Conservation (phyloP, 2,329 filamentous ascomycete genomes). For the Niveomyces coronatus region DNA sequence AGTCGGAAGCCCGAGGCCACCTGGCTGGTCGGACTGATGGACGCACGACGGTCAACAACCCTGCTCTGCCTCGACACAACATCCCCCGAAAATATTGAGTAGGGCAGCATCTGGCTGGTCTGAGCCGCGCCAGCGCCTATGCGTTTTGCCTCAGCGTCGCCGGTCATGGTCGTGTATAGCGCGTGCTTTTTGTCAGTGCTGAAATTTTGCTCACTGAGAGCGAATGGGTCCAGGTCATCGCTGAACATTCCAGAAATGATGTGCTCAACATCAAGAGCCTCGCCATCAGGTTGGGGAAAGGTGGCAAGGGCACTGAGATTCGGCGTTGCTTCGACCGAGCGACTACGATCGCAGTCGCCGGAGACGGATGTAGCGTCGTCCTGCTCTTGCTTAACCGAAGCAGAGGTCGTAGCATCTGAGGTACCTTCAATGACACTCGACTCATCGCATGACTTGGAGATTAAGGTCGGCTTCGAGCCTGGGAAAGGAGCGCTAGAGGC, state of each 20-base stretch:
- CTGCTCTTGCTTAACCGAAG: too few species aligned
- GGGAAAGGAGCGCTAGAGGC: conserved; percentile 32
- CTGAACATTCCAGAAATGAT: too few species aligned
- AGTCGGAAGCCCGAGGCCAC: conserved; percentile 21
- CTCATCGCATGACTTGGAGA: conserved; percentile 10
- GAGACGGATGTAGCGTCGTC: too few species aligned
- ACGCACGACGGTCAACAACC: conserved; percentile 1
- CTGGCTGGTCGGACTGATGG: conserved; percentile 8
- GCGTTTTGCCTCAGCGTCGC: conserved; percentile 5
- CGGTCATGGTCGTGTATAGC: conserved; percentile 8
- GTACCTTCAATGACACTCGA: conserved; percentile 5
- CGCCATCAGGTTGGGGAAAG: conserved; percentile 3
- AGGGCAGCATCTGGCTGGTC: conserved; percentile 23
- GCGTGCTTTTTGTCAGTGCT: too few species aligned
- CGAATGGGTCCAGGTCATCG: too few species aligned
- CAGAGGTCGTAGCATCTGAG: background rate
- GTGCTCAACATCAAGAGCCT: too few species aligned
- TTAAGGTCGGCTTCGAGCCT: conserved; percentile 15
- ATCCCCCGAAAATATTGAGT: conserved; percentile 14
- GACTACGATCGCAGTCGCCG: too few species aligned
- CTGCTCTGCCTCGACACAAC: conserved; percentile 17
- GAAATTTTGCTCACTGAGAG: too few species aligned
- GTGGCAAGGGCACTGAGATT: too few species aligned
- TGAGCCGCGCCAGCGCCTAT: conserved; percentile 9
- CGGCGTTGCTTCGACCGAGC: too few species aligned